Evolutionary conservation across 352 stramenopile genomes (phyloP), one percentile per base, ranked within the genome.

Genomic region (Labyrinthula sp.): DNA sequence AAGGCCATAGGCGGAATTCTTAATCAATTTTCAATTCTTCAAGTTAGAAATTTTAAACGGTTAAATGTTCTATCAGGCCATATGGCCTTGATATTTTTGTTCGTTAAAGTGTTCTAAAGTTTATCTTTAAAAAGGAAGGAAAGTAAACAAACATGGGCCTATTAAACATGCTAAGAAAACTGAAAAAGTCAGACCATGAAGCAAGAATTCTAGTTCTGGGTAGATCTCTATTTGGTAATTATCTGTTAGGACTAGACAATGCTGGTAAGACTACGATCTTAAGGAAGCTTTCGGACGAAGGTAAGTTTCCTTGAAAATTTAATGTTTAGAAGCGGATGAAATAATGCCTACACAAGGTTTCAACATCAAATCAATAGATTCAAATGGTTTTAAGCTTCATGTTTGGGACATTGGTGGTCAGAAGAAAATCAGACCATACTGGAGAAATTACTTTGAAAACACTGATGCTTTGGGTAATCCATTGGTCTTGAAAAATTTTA

Each of bases 361-460:
- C 62, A 92, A 94, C 67, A 81, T 94, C 57, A 92, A 93, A 66
- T 88, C 69, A 30, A 60, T 92, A n/a, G 74, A 88, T 62, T 72
- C 87, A 45, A 70, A 88, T 60, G 79, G 75, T 59, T 94, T 94
- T 60, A 94, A 93, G 62, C 74, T 95, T 36, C 93, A 95, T 61
- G 77, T 94, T 40, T 95, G 84, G 84, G 83, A 95, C 61, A 88
- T 95, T 56, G 84, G 81, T 48, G 82, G 82, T 37, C 84, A 94
- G 66, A 90, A 94, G 65, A 86, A 79, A 24, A 94, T 94, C 43
- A 77, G 83, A 28, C 79, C 83, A 12, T 95, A 95, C 62, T 95
- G 84, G 84, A 71, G 81, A 30, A 95, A 95, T 70, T 95, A 95
- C 70, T 94, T 87, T 57, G 84, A 95, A 64, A 75, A 89, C 62